Base-by-base conservation (phyloP, 331 rosid species). In the Acacia pycnantha region DNA sequence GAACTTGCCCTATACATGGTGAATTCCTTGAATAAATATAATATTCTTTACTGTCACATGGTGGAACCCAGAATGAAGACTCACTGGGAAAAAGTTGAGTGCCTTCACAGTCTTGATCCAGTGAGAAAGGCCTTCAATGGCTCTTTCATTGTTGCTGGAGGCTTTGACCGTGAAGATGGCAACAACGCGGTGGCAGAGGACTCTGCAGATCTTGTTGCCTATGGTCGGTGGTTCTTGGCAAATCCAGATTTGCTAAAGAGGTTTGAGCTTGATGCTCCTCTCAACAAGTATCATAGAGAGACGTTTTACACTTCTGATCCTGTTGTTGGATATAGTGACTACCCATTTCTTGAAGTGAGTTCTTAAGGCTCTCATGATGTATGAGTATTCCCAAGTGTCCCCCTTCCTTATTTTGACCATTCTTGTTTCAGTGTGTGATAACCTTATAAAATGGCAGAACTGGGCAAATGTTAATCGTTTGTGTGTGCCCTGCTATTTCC, bases 231-330 rank as follows among this genome's bases (percentile, higher is more conserved):
- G 58, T 94, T 92, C 84, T 73, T 92, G 83, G 92, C 97, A 15
- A 94, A 94, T 81, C 98, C 97, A 19, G 97, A 94, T 84, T 89
- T 94, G 77, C 95, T 90, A 0, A 92, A 65, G 83, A 82, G 97
- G 83, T 91, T 84, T 65, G 86, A 85, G 40, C 85, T 90, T 9
- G 65, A 85, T 79, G 93, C 94, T 40, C 89, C 94, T 41, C 86
- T 92, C 51, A 92, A 92, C 78, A 85, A 86, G 84, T 94, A 94
- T 75, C 51, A 71, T 0, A 65, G 92, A 22, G 75, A 79, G 0
- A 94, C 97, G 0, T 94, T 92, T 81, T 91, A 90, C 33, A 9
- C 0, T 51, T 22, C 82, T 33, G 94, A 92, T 78, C 91, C 91
- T 0, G 75, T 88, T 48, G 4, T 89, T 77, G 98, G 97, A 66